Conservation (phyloP, 345 rosid species). For the Gossypium herbaceum region DNA sequence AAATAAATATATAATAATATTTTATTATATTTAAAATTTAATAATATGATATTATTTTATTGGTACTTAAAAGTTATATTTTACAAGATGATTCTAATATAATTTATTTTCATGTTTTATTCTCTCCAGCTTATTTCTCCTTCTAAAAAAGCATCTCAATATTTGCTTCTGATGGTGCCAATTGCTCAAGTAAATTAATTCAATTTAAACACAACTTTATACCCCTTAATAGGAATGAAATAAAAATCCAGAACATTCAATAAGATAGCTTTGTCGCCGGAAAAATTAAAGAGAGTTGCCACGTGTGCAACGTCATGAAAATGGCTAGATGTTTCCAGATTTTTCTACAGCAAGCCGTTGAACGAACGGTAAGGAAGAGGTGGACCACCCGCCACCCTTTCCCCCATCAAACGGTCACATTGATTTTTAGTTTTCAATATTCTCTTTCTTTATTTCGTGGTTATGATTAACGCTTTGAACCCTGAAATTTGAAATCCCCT, state of each 20-base stretch:
- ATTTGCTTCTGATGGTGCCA: too few species aligned
- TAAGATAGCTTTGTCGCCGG: background rate
- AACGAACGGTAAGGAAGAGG: background rate
- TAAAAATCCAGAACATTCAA: background rate
- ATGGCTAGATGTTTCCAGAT: slow-evolving; percentile 10
- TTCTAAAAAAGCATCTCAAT: too few species aligned
- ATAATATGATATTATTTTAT: too few species aligned
- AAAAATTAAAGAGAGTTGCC: too few species aligned
- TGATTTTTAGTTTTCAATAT: background rate
- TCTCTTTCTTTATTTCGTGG: background rate
- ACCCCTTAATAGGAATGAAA: too few species aligned
- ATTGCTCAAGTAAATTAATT: too few species aligned
- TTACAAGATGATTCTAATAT: too few species aligned
- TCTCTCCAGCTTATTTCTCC: too few species aligned
- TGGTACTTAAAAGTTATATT: fast-evolving
- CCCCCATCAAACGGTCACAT: slow-evolving; percentile 14
- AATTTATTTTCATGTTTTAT: too few species aligned
- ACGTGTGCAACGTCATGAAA: background rate
- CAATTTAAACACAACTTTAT: too few species aligned
- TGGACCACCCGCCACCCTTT: background rate
- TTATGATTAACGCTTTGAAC: background rate
- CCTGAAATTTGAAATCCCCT: background rate
- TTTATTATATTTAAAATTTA: too few species aligned
- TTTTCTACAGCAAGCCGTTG: slow-evolving; percentile 9
- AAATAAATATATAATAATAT: too few species aligned